These are phyloP conservation scores for Lachnum nothofagi DNA, from an alignment of 2,329 filamentous ascomycete genomes.

Conservation along the genomic window DNA sequence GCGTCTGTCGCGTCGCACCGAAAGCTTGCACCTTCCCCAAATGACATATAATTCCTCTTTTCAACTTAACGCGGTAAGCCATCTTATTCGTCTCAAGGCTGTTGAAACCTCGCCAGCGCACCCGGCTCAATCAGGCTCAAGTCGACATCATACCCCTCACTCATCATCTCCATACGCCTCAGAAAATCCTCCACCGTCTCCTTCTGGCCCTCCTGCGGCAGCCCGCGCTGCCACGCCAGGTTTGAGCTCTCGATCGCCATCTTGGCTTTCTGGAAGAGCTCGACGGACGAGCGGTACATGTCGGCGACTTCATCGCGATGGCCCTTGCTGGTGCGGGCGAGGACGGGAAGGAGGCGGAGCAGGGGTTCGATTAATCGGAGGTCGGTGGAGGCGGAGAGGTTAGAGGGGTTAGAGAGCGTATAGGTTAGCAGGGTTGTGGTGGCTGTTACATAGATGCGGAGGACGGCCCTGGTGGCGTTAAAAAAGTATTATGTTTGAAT, in stretches of 20 bases:
- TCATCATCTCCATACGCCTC: conserved; percentile 41
- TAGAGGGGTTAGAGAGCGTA: conserved; percentile 11
- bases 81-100: too few relatives aligned
- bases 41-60: too few relatives aligned
- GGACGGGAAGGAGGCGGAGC: conserved; percentile 10
- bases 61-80: too few relatives aligned
- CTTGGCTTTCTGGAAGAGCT: conserved; percentile 13
- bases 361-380: conserved; percentile 17
- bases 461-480: conserved; percentile 12
- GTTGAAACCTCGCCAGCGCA: not conserved
- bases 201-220: too few relatives aligned
- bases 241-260: conserved; percentile 4
- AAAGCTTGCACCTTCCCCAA: too few relatives aligned
- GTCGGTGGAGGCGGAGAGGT: conserved; percentile 10
- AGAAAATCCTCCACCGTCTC: conserved; percentile 42
- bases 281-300: conserved; percentile 13
- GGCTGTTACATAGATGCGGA: conserved; percentile 22
- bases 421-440: conserved; percentile 15
- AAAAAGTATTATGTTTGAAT: too few relatives aligned
- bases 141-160: not conserved
- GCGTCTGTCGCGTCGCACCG: too few relatives aligned
- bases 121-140: not conserved
- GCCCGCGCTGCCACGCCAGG: too few relatives aligned
- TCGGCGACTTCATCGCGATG: conserved; percentile 4
- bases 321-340: conserved; percentile 9